These are phyloP conservation scores for Anastatica hierochuntica DNA, from an alignment of 345 rosid genomes.

Conservation along the genomic window DNA sequence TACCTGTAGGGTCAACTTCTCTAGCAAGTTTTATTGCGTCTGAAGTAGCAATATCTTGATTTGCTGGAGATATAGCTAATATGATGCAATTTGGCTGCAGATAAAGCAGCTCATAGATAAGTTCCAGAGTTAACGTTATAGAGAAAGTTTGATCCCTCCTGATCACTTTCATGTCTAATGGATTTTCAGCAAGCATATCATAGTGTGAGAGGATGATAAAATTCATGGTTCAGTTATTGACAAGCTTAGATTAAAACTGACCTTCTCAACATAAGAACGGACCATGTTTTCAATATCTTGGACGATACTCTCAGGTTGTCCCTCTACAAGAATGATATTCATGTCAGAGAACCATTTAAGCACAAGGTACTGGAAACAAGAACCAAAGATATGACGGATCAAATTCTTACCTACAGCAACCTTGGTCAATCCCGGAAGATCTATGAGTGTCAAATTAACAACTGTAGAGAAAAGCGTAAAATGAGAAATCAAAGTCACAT, in stretches of 20 bases:
- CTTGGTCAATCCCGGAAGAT: conserved; percentile 99
- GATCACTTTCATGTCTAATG: conserved; percentile 1
- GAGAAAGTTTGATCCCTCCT: not conserved
- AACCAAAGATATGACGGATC: conserved; percentile 22
- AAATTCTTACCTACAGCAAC: conserved; percentile 85
- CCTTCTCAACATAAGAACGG: conserved; percentile 97
- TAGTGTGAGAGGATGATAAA: not conserved
- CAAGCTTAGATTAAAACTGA: conserved; percentile 25
- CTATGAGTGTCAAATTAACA: conserved; percentile 93
- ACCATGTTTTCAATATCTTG: conserved; percentile 97
- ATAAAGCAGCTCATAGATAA: conserved; percentile 13
- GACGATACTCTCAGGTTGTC: conserved; percentile 80
- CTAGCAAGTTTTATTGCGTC: conserved; percentile 98
- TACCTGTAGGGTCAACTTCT: conserved; percentile 99
- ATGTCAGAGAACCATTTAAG: not conserved
- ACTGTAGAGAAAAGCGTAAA: conserved; percentile 37
- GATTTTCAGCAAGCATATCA: not conserved
- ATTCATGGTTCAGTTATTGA: not conserved
- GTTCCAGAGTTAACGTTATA: conserved; percentile 12
- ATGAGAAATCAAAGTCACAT: conserved; percentile 4
- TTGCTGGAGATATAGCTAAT: conserved; percentile 97
- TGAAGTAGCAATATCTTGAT: conserved; percentile 99
- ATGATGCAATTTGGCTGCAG: conserved; percentile 94
- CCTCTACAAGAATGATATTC: conserved; percentile 53
- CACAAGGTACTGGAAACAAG: conserved; percentile 3